These are phyloP conservation scores for Tricholoma matsutake DNA, from an alignment of 768 basidiomycete species.

Conservation along the genomic window DNA sequence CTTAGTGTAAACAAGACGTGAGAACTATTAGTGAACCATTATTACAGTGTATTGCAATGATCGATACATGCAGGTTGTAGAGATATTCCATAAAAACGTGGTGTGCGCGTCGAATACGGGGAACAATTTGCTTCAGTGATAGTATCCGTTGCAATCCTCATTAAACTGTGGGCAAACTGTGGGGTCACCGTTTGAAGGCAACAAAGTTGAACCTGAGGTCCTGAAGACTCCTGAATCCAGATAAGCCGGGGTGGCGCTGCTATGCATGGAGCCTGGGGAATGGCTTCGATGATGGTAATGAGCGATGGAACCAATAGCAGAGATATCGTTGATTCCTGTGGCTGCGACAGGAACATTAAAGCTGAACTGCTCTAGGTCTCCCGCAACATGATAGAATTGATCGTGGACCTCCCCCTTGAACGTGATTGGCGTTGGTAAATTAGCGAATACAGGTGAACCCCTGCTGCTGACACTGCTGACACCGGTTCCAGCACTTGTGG, in stretches of 20 bases:
- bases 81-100: conserved; percentile 2
- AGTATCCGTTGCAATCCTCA: conserved; percentile 37
- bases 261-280: conserved; percentile 20
- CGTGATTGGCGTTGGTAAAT: conserved; percentile 26
- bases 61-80: conserved; percentile 6
- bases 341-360: conserved; percentile 39
- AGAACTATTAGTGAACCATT: neutral
- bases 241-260: conserved; percentile 16
- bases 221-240: conserved; percentile 21
- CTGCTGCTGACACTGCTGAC: conserved; percentile 35
- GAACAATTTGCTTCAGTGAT: conserved; percentile 25
- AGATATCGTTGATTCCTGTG: conserved; percentile 26
- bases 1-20: no score
- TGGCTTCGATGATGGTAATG: conserved; percentile 29
- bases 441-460: conserved; percentile 42
- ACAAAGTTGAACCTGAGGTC: conserved; percentile 26
- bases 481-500: conserved; percentile 42
- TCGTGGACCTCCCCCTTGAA: conserved; percentile 38
- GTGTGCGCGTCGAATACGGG: conserved; percentile 6
- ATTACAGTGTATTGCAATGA: conserved; percentile 3
- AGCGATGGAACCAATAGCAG: conserved; percentile 23
- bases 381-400: conserved; percentile 37
- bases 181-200: conserved; percentile 32
- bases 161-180: conserved; percentile 44
- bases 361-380: conserved; percentile 51